A percentile compares a stretch with the other conserved stretches of the same genome.
Evolutionary conservation across 176 grass and related monocot species (phyloP).

Genomic region (Oropetium thomaeum): DNA sequence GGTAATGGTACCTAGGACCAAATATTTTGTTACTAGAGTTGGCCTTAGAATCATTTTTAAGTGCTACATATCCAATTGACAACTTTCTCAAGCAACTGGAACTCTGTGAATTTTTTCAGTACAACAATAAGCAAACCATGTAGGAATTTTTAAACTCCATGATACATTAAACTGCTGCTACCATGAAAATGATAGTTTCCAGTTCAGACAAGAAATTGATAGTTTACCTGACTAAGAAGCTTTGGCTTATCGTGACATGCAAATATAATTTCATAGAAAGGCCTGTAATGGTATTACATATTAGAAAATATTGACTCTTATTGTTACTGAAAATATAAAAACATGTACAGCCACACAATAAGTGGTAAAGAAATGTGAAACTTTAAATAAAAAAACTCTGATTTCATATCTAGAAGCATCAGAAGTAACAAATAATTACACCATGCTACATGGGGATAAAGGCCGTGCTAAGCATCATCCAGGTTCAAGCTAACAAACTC

Average conservation of each 20-base stretch:
- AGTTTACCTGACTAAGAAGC: constrained; percentile 71
- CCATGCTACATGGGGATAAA: constrained; percentile 10
- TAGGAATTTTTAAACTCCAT: neutral
- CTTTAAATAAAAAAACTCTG: neutral
- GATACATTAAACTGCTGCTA: constrained; percentile 8
- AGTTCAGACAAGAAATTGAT: constrained; percentile 31
- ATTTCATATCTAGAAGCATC: neutral
- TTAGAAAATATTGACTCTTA: constrained; percentile 35
- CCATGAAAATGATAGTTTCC: constrained; percentile 10
- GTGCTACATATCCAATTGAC: neutral
- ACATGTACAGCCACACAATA: neutral
- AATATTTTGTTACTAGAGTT: neutral
- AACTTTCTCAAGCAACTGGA: neutral
- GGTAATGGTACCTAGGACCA: neutral
- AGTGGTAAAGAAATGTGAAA: constrained; percentile 1
- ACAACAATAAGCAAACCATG: neutral
- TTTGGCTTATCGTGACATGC: constrained; percentile 77
- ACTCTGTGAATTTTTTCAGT: neutral
- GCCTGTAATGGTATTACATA: constrained; percentile 45
- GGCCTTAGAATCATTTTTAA: neutral
- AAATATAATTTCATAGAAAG: constrained; percentile 74
- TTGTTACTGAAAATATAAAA: constrained; percentile 13
- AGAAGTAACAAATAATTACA: neutral
- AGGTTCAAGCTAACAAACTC: neutral
- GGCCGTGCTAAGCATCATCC: neutral